A percentile compares a stretch with the other conserved stretches of the same genome.
Evolutionary conservation across 805 yeast genomes (phyloP).

Genomic region (Groenewaldozyma tartarivorans): DNA sequence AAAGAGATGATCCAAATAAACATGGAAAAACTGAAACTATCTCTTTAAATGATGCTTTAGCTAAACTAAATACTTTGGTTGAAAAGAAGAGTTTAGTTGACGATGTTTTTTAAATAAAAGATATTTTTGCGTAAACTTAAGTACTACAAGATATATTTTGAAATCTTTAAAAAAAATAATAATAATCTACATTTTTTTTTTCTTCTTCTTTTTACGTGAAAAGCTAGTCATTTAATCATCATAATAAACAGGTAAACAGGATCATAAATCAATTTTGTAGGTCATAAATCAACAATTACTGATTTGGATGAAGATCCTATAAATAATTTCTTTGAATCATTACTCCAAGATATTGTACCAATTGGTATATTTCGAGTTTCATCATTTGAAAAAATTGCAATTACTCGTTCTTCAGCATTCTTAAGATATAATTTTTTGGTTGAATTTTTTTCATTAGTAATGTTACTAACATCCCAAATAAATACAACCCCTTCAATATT

Average conservation of each 20-base stretch:
- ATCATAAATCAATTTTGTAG: neutral
- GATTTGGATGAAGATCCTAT: conserved; percentile 14
- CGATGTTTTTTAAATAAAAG: no score
- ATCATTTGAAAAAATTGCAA: conserved; percentile 7
- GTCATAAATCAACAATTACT: conserved; percentile 5
- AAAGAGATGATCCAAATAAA: conserved; percentile 81
- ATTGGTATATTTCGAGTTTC: neutral
- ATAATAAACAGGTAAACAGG: neutral
- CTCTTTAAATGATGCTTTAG: conserved; percentile 58
- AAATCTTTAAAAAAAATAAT: no score
- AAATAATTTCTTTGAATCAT: conserved; percentile 12
- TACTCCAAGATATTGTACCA: conserved; percentile 15
- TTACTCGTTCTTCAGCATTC: conserved; percentile 5
- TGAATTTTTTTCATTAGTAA: neutral
- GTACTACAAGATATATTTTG: no score
- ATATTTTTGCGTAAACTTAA: no score
- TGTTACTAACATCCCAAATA: conserved; percentile 18
- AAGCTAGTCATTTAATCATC: neutral
- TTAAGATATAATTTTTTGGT: neutral
- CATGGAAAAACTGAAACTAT: conserved; percentile 85
- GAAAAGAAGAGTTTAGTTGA: conserved; percentile 35
- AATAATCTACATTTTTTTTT: no score
- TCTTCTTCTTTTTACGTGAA: no score
- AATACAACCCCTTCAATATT: conserved; percentile 51
- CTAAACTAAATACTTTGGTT: conserved; percentile 58